Base-by-base conservation (phyloP, 2,329 filamentous ascomycete genomes). In the Colletotrichum orchidophilum region DNA sequence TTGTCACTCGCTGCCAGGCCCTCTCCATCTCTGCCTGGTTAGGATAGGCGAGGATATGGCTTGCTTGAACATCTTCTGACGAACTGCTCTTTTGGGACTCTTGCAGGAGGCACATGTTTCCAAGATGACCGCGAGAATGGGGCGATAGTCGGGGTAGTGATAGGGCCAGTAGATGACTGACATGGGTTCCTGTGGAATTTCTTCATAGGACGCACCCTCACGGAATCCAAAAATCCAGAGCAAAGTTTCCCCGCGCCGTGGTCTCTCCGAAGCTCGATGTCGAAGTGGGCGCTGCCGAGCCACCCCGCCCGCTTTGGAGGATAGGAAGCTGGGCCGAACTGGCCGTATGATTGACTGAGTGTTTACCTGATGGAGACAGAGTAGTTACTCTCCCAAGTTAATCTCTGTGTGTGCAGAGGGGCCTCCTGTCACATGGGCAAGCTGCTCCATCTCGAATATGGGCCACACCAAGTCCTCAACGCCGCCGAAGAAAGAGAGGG, bases 91-190 rank as follows among this genome's bases (percentile, higher is more conserved):
- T 62, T 67, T 33, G 67, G 55, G 52, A 29, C 35, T 15, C 33
- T 7, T 67, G 63, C 63, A 70, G 57, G 12, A 62, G 57, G 67
- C 67, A 57, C 63, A 70, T 70, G 67, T 54, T 35, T 31, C 31
- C 8, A 33, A 6, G 24, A 26, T n/a, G 49, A 35, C n/a, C 27
- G 50, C 15, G 31, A 46, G 7, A 29, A 29, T 29, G 24, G 31
- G 31, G 24, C 35, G 29, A 42, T 6, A 57, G 33, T 35, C n/a
- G 35, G 49, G 49, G 46, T 60, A 29, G 12, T 61, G 49, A 60
- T 63, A 68, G 59, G 54, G 39, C 29, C 24, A 55, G 12, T 49
- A n/a, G 49, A 24, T 7, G 60, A 18, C 8, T 26, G 31, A 50
- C 29, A 54, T 24, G 24, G 50, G 53, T 50, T 54, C 31, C 15